Base-by-base conservation (phyloP, 164 flowering plant genomes). In the grape (Vitis vinifera) region DNA sequence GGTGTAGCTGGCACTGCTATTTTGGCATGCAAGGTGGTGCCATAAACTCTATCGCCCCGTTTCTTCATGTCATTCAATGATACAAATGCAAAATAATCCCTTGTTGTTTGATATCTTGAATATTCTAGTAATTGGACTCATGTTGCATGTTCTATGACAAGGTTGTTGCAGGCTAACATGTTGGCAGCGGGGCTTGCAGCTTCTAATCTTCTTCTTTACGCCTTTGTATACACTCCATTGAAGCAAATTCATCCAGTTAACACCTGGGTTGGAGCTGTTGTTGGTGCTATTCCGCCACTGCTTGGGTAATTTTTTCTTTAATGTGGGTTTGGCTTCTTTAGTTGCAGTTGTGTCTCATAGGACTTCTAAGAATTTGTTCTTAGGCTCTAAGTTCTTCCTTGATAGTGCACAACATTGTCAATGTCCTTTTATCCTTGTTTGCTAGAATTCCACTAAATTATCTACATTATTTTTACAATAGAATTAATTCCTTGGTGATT, bases 231-330 rank as follows among this genome's bases (percentile, higher is more conserved):
- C 69, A 95, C 99, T 65, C 99, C 99, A 2, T 63, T 95, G 68
- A 95, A 95, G 91, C 97, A 95, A 79, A 84, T 95, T 71, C 99
- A 95, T 69, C 97, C 97, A 17, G 81, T 85, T 59, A 95, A 95
- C 77, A 95, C 99, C 29, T 95, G 99, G 99, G 98, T 95, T 76
- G 99, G 99, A 59, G 99, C 99, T 72, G 73, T 95, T 77, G 99
- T 95, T 76, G 99, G 99, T 68, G 99, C 98, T 29, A 89, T 95
- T 81, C 99, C 99, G 44, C 99, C 99, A 31, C 94, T 93, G 75
- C 87, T 92, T 51, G 99, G 99, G 99, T 95, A 87, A 83, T 4
- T 61, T 49, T n/a, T 70, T 27, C 17, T 55, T 27, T 70, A 7
- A 11, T 57, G 14, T 5, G 10, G 14, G 14, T 55, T 65, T 23